Evolutionary conservation across 176 grass and related monocot species (phyloP), one percentile per base, ranked within the genome.

Genomic region (Zea luxurians): DNA sequence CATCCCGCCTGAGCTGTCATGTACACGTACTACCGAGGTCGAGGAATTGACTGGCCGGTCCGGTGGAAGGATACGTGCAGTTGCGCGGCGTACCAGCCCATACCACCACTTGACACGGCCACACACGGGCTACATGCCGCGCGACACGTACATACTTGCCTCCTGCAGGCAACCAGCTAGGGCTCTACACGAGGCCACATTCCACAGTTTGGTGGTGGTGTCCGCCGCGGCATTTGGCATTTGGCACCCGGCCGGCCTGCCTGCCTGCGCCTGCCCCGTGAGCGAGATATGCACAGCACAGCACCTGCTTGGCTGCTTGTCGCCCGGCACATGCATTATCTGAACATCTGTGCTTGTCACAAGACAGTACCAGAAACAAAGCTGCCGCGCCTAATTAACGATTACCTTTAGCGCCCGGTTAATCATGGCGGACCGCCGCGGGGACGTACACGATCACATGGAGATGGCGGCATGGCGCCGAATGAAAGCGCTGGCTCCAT

Each of bases 401-500:
- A 34, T 61, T 53, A 83, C 27, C 21, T 60, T 48, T 41, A 21
- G 73, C 49, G 38, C 47, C 47, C 48, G 68, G 55, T n/a, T 35
- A 67, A 79, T 68, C 37, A 36, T 65, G 86, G 8, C 70, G 58
- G 40, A 63, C 48, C 54, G 54, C 54, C 54, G 54, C 54, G n/a
- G n/a, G n/a, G n/a, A 58, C 54, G 81, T 80, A 84, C 86, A 54
- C 54, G 63, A 50, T 75, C 76, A 80, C 86, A 55, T 47, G 27
- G 27, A 27, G 27, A 27, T 27, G 64, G 52, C 70, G 71, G 80
- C 81, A 80, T 88, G 86, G 64, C 74, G 12, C 47, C 57, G 10
- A 57, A 75, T 70, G 81, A 74, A 75, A 43, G 77, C 73, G 58
- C 20, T 50, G 46, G 81, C 71, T 63, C n/a, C 49, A 67, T 79